Percentiles rank a stretch among this genome's conserved stretches.
Conservation (phyloP, 2,329 filamentous ascomycete species). For the Aspergillus persii region DNA sequence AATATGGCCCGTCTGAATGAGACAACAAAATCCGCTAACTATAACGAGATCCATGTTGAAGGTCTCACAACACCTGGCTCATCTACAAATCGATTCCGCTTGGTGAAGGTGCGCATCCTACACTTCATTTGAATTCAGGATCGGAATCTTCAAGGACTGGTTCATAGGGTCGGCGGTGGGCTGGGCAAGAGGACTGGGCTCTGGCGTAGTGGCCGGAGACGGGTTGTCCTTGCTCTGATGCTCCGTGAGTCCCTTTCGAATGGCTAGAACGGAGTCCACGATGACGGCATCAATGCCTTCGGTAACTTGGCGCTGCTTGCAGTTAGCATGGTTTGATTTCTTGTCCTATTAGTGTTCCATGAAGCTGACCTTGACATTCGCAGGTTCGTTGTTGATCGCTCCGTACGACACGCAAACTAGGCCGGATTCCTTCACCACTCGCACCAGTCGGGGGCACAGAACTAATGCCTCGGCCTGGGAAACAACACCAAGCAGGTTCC, state of each 20-base stretch:
- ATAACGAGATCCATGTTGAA: background rate
- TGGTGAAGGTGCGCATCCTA: conserved; percentile 19
- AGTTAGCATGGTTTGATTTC: conserved; percentile 5
- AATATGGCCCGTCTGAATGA: background rate
- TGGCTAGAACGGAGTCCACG: conserved; percentile 89
- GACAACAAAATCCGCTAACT: background rate
- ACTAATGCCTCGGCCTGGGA: conserved; percentile 85
- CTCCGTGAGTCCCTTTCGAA: conserved; percentile 79
- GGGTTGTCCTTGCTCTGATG: conserved; percentile 23
- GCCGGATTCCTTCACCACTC: conserved; percentile 90
- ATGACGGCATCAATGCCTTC: conserved; percentile 98
- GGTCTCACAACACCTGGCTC: background rate
- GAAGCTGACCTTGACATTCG: conserved; percentile 69
- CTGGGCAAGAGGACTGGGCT: conserved; percentile 24
- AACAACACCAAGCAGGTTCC: conserved; percentile 92
- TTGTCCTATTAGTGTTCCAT: no score
- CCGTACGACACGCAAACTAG: conserved; percentile 95
- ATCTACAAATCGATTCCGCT: conserved; percentile 11
- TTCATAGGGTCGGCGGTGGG: conserved; percentile 19
- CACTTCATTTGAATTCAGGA: conserved; percentile 26
- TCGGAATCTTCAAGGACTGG: conserved; percentile 24
- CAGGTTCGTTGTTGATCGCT: conserved; percentile 80
- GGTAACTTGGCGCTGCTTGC: conserved; percentile 74
- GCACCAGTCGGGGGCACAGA: conserved; percentile 81
- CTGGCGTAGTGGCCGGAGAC: conserved; percentile 22